Evolutionary conservation across 345 rosid genomes (phyloP).

Genomic region (Citrus maxima): DNA sequence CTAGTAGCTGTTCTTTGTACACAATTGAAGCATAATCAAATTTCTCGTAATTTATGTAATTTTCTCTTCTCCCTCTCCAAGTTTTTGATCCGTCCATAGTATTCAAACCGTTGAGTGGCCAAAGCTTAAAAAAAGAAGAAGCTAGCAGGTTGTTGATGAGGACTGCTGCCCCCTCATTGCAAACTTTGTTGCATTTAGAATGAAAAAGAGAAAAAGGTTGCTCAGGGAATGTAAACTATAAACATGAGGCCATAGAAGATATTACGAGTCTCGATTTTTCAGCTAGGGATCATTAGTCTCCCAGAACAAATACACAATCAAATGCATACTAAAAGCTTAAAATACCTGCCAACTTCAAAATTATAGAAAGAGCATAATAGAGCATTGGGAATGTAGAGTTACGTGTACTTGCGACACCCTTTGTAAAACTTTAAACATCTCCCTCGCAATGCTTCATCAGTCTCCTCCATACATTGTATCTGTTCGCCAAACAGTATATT

Average conservation of each 20-base stretch:
- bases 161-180: not conserved
- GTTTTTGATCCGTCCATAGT: not conserved
- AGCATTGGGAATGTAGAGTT: slow-evolving; percentile 11
- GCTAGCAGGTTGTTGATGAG: not conserved
- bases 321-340: not conserved
- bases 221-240: not conserved
- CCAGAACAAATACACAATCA: not conserved
- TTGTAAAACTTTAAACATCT: slow-evolving; percentile 61
- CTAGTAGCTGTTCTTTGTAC: not conserved
- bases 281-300: not conserved
- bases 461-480: slow-evolving; percentile 68
- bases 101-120: not conserved
- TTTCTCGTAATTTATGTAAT: not conserved
- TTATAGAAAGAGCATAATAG: not conserved
- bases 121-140: not conserved
- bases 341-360: not conserved
- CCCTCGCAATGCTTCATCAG: slow-evolving; percentile 49
- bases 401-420: slow-evolving; percentile 70
- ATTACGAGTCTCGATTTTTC: not conserved
- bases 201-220: not conserved
- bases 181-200: not conserved
- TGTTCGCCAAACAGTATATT: slow-evolving; percentile 24
- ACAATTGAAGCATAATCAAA: not conserved
- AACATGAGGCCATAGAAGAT: not conserved
- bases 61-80: not conserved